These are phyloP conservation scores for Meyerozyma carpophila DNA, from an alignment of 1,139 yeast species.

Conservation along the genomic window DNA sequence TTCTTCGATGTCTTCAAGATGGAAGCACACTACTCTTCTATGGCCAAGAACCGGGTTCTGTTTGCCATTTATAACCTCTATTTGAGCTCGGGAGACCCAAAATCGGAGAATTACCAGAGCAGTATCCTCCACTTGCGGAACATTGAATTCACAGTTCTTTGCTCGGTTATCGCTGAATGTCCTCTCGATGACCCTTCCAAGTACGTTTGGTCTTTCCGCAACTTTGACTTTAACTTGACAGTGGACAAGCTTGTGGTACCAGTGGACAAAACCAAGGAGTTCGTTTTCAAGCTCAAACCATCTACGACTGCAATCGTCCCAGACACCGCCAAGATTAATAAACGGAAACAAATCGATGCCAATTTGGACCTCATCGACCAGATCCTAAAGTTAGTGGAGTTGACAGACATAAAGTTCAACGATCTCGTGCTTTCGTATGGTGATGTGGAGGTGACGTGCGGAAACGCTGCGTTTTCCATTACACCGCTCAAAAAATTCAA, in stretches of 20 bases:
- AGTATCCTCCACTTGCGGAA: constrained; percentile 23
- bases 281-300: neutral
- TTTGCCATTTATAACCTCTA: constrained; percentile 28
- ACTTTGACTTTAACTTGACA: neutral
- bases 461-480: neutral
- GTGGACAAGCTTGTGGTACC: neutral
- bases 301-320: neutral
- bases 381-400: neutral
- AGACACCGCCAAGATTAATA: neutral
- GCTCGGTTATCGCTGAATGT: constrained; percentile 22
- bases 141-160: constrained; percentile 23
- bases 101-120: constrained; percentile 7
- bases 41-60: constrained; percentile 15
- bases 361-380: neutral
- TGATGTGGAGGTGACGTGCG: neutral
- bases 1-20: constrained; percentile 28
- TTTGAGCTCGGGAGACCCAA: constrained; percentile 16
- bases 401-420: neutral
- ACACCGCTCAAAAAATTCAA: neutral
- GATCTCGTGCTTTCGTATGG: neutral
- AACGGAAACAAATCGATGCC: neutral
- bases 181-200: constrained; percentile 9
- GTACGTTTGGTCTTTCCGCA: constrained; percentile 3
- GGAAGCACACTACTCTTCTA: constrained; percentile 17
- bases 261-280: neutral